Percentiles rank a stretch among this genome's conserved stretches.
These are phyloP conservation scores for Trichoderma koningii DNA, from an alignment of 2,329 filamentous ascomycete species.

Conservation along the genomic window DNA sequence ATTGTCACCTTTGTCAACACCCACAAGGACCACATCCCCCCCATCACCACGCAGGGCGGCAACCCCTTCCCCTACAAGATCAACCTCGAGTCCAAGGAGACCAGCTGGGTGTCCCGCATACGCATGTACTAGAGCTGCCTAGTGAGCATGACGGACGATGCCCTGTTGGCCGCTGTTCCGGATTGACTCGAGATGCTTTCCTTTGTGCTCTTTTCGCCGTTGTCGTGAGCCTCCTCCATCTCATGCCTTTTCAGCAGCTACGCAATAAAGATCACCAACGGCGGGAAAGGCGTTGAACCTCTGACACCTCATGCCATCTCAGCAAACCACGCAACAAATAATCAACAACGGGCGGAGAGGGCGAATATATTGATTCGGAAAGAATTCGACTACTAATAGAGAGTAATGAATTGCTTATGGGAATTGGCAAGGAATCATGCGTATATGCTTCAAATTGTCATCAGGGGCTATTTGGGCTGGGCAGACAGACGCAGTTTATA, in stretches of 20 bases:
- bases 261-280: no score
- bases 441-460: background rate
- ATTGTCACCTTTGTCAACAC: slow-evolving; percentile 84
- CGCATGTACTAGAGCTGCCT: slow-evolving; percentile 63
- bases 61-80: slow-evolving; percentile 98
- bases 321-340: no score
- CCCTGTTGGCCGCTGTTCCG: background rate
- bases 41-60: slow-evolving; percentile 88
- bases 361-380: no score
- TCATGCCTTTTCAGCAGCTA: background rate
- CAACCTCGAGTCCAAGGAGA: slow-evolving; percentile 78
- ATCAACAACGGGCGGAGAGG: no score
- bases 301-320: no score
- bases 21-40: slow-evolving; percentile 94
- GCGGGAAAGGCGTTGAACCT: no score
- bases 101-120: slow-evolving; percentile 75
- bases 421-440: background rate
- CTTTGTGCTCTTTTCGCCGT: background rate
- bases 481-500: no score
- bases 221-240: no score
- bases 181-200: background rate
- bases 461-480: background rate
- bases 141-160: background rate
- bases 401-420: background rate
- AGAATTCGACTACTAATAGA: no score